phyloP scores from a whole-genome alignment of 208 protist species.

The Lotmaria passim region DNA sequence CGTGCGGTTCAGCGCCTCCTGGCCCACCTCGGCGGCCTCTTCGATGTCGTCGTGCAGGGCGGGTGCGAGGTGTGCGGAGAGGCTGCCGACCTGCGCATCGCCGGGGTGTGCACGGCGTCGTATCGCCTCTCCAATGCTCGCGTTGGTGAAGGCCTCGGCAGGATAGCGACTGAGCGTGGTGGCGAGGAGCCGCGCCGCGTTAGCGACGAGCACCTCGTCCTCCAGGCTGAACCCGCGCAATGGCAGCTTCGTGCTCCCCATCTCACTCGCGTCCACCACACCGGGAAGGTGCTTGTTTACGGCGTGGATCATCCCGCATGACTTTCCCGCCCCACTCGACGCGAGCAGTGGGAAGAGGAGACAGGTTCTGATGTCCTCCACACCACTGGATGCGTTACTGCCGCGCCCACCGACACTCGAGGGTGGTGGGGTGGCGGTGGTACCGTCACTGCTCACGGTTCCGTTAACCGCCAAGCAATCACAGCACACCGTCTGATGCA shows the following conservation, averaged over 20 bases:
- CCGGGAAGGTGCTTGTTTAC: slow-evolving; percentile 75
- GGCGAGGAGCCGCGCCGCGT: slow-evolving; percentile 66
- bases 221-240: slow-evolving; percentile 41
- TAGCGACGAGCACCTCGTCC: slow-evolving; percentile 71
- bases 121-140: slow-evolving; percentile 50
- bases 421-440: slow-evolving; percentile 33
- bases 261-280: slow-evolving; percentile 25
- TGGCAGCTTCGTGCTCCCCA: slow-evolving; percentile 14
- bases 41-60: slow-evolving; percentile 62
- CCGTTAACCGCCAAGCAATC: slow-evolving; percentile 85
- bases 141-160: slow-evolving; percentile 51
- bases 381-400: slow-evolving; percentile 37
- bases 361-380: slow-evolving; percentile 80
- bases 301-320: slow-evolving; percentile 87
- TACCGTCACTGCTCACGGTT: slow-evolving; percentile 33
- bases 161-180: slow-evolving; percentile 80
- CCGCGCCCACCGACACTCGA: slow-evolving; percentile 12
- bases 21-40: slow-evolving; percentile 67
- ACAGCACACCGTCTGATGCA: slow-evolving; percentile 76
- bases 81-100: slow-evolving; percentile 24
- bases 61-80: slow-evolving; percentile 56
- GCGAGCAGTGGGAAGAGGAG: slow-evolving; percentile 84
- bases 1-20: slow-evolving; percentile 47
- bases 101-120: slow-evolving; percentile 43
- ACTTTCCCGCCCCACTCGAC: slow-evolving; percentile 27